phyloP scores from a whole-genome alignment of 2,329 filamentous ascomycete genomes.

The Dactylellina drechsleri region DNA sequence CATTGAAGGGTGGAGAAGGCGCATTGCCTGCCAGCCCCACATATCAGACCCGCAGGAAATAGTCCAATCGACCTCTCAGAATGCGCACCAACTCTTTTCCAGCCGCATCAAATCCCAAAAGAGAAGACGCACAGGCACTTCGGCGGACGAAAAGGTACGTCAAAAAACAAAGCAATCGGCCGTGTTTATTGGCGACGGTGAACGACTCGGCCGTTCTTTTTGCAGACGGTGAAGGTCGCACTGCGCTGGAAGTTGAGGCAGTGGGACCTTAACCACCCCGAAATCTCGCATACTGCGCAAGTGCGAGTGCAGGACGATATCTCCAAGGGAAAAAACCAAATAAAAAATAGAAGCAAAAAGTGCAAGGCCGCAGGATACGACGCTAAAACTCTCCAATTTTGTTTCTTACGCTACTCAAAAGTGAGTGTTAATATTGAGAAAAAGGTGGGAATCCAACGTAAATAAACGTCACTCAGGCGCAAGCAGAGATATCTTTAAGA shows the following conservation, averaged over 20 bases:
- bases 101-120: slow-evolving; percentile 50
- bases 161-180: slow-evolving; percentile 44
- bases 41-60: background rate
- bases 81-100: slow-evolving; percentile 24
- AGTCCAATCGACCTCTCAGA: slow-evolving; percentile 11
- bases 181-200: slow-evolving; percentile 36
- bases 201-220: slow-evolving; percentile 6
- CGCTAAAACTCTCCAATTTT: slow-evolving; percentile 21
- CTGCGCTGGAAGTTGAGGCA: slow-evolving; percentile 42
- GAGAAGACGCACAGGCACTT: slow-evolving; percentile 34
- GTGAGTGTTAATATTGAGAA: background rate
- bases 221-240: slow-evolving; percentile 36
- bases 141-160: slow-evolving; percentile 21
- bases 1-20: slow-evolving; percentile 47
- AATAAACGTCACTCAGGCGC: slow-evolving; percentile 47
- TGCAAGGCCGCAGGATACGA: slow-evolving; percentile 39
- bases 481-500: background rate
- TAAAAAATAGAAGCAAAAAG: slow-evolving; percentile 6
- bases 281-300: slow-evolving; percentile 52
- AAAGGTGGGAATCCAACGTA: slow-evolving; percentile 22
- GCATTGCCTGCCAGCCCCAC: slow-evolving; percentile 45
- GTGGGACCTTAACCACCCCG: slow-evolving; percentile 54
- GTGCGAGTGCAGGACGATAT: background rate
- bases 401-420: slow-evolving; percentile 1
- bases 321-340: no score